phyloP scores from a whole-genome alignment of 768 basidiomycete genomes.

The Lactarius sp. region DNA sequence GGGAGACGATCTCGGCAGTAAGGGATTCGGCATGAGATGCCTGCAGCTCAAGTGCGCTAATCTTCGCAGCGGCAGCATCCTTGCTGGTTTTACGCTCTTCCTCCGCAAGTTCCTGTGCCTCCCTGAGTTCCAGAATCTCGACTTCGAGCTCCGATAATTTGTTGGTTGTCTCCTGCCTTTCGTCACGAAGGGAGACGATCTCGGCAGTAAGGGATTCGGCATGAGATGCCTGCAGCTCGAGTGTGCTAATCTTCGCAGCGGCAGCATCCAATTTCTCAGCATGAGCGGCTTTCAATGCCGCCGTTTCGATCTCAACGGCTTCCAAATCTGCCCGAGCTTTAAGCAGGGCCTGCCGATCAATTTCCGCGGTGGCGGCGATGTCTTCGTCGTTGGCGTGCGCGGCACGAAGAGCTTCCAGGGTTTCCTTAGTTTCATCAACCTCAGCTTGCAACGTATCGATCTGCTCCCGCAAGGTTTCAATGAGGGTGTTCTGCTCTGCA shows the following conservation, averaged over 20 bases:
- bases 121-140: slow-evolving; percentile 72
- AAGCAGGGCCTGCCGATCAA: slow-evolving; percentile 58
- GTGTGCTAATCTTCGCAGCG: slow-evolving; percentile 40
- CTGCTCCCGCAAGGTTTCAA: slow-evolving; percentile 47
- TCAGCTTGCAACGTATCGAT: slow-evolving; percentile 49
- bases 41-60: slow-evolving; percentile 45
- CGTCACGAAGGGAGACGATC: slow-evolving; percentile 48
- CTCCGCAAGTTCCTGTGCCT: slow-evolving; percentile 58
- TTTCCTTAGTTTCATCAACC: slow-evolving; percentile 45
- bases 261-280: slow-evolving; percentile 45
- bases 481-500: slow-evolving; percentile 40
- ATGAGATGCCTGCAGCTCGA: slow-evolving; percentile 44
- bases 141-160: slow-evolving; percentile 80
- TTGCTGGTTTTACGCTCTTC: slow-evolving; percentile 43
- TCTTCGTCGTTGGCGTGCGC: slow-evolving; percentile 42
- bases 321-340: slow-evolving; percentile 61
- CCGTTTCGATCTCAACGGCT: slow-evolving; percentile 48
- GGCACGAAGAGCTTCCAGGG: slow-evolving; percentile 46
- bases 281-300: slow-evolving; percentile 48
- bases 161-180: slow-evolving; percentile 64
- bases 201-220: slow-evolving; percentile 44
- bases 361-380: slow-evolving; percentile 46
- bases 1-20: slow-evolving; percentile 43
- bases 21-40: slow-evolving; percentile 41
- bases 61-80: slow-evolving; percentile 42